Percentiles rank a stretch among this genome's conserved stretches.
Conservation (phyloP, 2,329 filamentous ascomycete genomes). For the Elsinoe necatrix region DNA sequence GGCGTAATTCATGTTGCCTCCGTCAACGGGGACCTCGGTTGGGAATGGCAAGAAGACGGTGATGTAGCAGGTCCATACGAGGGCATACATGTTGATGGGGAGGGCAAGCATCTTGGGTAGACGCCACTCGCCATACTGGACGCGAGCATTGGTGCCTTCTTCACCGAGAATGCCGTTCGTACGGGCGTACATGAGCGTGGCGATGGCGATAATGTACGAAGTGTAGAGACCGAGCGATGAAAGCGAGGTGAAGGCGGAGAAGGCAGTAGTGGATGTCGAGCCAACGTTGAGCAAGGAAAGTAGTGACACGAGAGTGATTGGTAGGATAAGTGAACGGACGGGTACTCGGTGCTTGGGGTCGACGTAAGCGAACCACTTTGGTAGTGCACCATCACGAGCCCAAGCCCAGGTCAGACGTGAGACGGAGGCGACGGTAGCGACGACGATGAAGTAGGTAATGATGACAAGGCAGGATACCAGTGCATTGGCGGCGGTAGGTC, state of each 20-base stretch:
- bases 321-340: slow-evolving; percentile 21
- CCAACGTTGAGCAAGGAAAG: slow-evolving; percentile 22
- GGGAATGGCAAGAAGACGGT: slow-evolving; percentile 23
- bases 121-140: slow-evolving; percentile 20
- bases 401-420: slow-evolving; percentile 24
- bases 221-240: slow-evolving; percentile 22
- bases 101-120: slow-evolving; percentile 20
- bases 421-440: slow-evolving; percentile 20
- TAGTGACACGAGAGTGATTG: slow-evolving; percentile 20
- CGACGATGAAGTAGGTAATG: slow-evolving; percentile 20
- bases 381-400: slow-evolving; percentile 24
- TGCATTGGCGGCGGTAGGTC: slow-evolving; percentile 20
- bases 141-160: not conserved
- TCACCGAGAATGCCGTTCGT: slow-evolving; percentile 8
- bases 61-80: slow-evolving; percentile 22
- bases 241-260: slow-evolving; percentile 22
- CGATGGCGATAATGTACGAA: slow-evolving; percentile 24
- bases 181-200: slow-evolving; percentile 16
- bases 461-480: slow-evolving; percentile 20
- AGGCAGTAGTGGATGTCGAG: slow-evolving; percentile 18
- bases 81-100: slow-evolving; percentile 22
- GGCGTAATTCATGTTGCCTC: slow-evolving; percentile 22
- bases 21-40: slow-evolving; percentile 22
- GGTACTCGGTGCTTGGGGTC: slow-evolving; percentile 20
- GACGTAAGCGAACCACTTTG: slow-evolving; percentile 22